A percentile compares a stretch with the other conserved stretches of the same genome.
These are phyloP conservation scores for Pezicula radicicola DNA, from an alignment of 2,329 filamentous ascomycete genomes.

Conservation along the genomic window DNA sequence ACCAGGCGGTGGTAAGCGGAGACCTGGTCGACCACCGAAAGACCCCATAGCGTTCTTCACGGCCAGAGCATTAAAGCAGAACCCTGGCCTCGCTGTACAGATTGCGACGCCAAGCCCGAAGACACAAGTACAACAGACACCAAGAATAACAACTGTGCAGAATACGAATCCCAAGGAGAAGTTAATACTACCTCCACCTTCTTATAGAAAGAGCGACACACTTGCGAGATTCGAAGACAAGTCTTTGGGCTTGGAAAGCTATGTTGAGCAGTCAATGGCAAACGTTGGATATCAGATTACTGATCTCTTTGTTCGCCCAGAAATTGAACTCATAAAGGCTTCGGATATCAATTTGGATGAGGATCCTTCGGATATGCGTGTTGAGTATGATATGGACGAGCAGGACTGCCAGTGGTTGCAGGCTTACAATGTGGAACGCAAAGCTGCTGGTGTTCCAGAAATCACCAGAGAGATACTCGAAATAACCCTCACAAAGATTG, in stretches of 20 bases:
- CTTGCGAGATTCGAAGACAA: conserved; percentile 81
- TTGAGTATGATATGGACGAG: conserved; percentile 99
- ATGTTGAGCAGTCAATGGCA: conserved; percentile 95
- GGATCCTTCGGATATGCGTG: conserved; percentile 56
- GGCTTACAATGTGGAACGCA: conserved; percentile 74
- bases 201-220: conserved; percentile 74
- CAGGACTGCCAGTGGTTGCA: conserved; percentile 97
- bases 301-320: conserved; percentile 79
- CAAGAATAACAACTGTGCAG: conserved; percentile 70
- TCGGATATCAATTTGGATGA: conserved; percentile 58
- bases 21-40: conserved; percentile 63
- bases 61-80: conserved; percentile 37
- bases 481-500: conserved; percentile 97
- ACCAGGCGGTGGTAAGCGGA: conserved; percentile 45
- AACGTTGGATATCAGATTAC: conserved; percentile 95
- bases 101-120: conserved; percentile 40
- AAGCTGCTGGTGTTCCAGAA: conserved; percentile 68
- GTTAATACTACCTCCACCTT: conserved; percentile 73
- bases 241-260: conserved; percentile 79
- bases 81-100: conserved; percentile 13
- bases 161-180: conserved; percentile 79
- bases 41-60: conserved; percentile 57
- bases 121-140: conserved; percentile 30
- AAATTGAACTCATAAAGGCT: conserved; percentile 66
- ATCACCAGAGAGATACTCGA: conserved; percentile 95